Percentiles rank a stretch among this genome's conserved stretches.
phyloP scores from a whole-genome alignment of 2,329 filamentous ascomycete species.

The Penicillium sp. region DNA sequence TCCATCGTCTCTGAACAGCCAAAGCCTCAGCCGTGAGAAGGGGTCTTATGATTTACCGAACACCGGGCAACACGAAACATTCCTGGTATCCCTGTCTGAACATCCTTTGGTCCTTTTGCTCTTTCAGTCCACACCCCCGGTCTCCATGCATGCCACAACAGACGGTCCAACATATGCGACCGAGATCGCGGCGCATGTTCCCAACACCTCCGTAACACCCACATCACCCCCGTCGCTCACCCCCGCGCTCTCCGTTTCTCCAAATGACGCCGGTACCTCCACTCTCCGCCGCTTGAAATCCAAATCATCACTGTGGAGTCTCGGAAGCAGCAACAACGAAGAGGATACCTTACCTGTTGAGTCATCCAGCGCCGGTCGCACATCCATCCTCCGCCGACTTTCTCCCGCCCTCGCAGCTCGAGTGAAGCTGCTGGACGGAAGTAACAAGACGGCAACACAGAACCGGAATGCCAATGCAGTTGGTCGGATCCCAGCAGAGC shows the following conservation, averaged over 20 bases:
- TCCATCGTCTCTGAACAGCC: slow-evolving; percentile 5
- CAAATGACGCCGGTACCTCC: slow-evolving; percentile 29
- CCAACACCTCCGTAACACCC: slow-evolving; percentile 29
- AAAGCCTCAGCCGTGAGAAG: slow-evolving; percentile 18
- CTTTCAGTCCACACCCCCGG: slow-evolving; percentile 17
- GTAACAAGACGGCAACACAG: slow-evolving; percentile 25
- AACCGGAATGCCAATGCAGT: slow-evolving; percentile 29
- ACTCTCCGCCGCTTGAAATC: slow-evolving; percentile 35
- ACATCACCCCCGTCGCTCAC: slow-evolving; percentile 26
- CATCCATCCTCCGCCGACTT: slow-evolving; percentile 43
- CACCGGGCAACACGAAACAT: slow-evolving; percentile 23
- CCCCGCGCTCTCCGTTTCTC: slow-evolving; percentile 30
- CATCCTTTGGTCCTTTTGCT: slow-evolving; percentile 10
- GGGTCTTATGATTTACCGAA: slow-evolving; percentile 20
- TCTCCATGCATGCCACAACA: slow-evolving; percentile 41
- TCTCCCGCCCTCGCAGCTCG: slow-evolving; percentile 45
- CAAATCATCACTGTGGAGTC: slow-evolving; percentile 38
- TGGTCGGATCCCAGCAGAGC: slow-evolving; percentile 43
- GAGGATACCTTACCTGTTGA: slow-evolving; percentile 25
- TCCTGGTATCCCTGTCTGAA: slow-evolving; percentile 27
- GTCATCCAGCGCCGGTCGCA: slow-evolving; percentile 22
- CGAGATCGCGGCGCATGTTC: slow-evolving; percentile 26
- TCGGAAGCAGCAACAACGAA: slow-evolving; percentile 36
- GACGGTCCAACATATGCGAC: slow-evolving; percentile 33
- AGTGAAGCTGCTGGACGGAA: slow-evolving; percentile 44